Base-by-base conservation (phyloP, 2,329 filamentous ascomycete species). In the Dothistroma septosporum region DNA sequence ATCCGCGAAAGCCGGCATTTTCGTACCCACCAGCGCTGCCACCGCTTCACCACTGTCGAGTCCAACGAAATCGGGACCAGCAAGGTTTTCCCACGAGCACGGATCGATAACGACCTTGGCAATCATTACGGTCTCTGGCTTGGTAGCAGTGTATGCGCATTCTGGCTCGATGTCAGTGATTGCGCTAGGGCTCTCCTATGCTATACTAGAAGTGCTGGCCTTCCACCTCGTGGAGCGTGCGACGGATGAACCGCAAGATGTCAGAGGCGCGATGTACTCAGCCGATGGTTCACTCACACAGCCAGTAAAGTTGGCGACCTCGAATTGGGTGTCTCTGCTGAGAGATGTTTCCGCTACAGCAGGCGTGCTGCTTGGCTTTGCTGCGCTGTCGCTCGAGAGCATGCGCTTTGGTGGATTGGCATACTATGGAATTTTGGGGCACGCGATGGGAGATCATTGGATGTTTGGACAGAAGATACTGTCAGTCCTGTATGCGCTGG, bases 151-250 rank as follows among this genome's bases (percentile, higher is more conserved):
- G n/a, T 72, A 68, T 19, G 64, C 70, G 16, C 62, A 70, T 31
- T 75, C 71, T 47, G 71, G 70, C 28, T 70, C 74, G 2, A 71
- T 73, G 8, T 64, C 75, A 0, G 74, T 72, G 7, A 67, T 73
- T 16, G 73, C 75, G 4, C 72, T 80, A 8, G 78, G 77, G 5
- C 61, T 79, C 16, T 78, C 77, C 47, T 75, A 76, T 64, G 74
- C 74, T 24, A 67, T 79, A 11, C 75, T 78, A 53, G 69, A 72
- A 19, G 77, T 73, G 3, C 64, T 73, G 5, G 76, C 77, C 11
- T 68, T 79, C n/a, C 66, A 76, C 16, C 66, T 79, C 50, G 70
- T 80, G 37, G 75, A 78, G 55, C 64, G 68, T n/a, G 72, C 75
- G 16, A 62, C 55, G 32, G 47, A 71, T 37, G 61, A 58, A n/a